phyloP scores from a whole-genome alignment of 1,284 basidiomycete genomes.

The Cryptococcus sp. region DNA sequence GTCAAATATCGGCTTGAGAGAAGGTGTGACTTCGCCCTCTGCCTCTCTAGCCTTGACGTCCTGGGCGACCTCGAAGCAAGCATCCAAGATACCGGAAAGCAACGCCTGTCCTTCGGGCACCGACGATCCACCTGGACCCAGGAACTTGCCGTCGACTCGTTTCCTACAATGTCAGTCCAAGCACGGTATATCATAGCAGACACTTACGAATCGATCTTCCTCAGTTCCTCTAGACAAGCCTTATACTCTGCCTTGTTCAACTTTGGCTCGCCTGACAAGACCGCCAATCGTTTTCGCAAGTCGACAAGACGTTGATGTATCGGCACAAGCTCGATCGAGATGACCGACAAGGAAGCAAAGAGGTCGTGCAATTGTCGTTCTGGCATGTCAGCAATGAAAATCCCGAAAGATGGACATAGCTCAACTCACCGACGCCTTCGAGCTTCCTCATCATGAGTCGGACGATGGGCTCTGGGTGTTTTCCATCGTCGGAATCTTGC shows the following conservation, averaged over 20 bases:
- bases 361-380: conserved; percentile 71
- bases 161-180: no score
- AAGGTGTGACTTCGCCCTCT: conserved; percentile 78
- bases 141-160: conserved; percentile 92
- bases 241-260: conserved; percentile 82
- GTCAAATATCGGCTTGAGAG: conserved; percentile 92
- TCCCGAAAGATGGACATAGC: conserved; percentile 49
- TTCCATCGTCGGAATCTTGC: conserved; percentile 70
- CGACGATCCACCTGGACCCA: conserved; percentile 78
- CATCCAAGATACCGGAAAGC: conserved; percentile 74
- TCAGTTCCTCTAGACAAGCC: conserved; percentile 82
- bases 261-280: conserved; percentile 79
- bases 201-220: conserved; percentile 89
- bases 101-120: conserved; percentile 84
- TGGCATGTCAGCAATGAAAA: conserved; percentile 32
- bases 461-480: conserved; percentile 79
- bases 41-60: conserved; percentile 94
- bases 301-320: conserved; percentile 84
- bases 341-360: conserved; percentile 73
- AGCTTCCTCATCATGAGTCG: conserved; percentile 86
- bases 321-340: conserved; percentile 80
- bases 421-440: conserved; percentile 87
- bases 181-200: no score
- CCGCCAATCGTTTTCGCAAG: conserved; percentile 80
- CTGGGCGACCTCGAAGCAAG: conserved; percentile 93